Conservation (phyloP, 768 basidiomycete species). For the Daedalea quercina region DNA sequence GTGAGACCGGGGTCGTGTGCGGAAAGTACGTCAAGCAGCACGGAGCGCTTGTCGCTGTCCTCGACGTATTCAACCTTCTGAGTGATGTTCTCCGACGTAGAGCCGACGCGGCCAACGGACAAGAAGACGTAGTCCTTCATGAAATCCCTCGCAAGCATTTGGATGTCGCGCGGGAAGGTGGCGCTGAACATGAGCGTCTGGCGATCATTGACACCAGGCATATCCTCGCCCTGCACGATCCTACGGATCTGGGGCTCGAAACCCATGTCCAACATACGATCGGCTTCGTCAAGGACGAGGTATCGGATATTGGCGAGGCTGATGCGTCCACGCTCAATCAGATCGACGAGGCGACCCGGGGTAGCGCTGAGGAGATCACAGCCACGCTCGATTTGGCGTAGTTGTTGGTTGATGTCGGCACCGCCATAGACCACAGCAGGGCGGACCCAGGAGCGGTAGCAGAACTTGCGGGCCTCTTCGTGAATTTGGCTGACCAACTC, state of each 20-base stretch:
- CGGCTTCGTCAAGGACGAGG: conserved; percentile 97
- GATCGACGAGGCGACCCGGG: conserved; percentile 95
- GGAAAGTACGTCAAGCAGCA: conserved; percentile 87
- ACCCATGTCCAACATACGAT: conserved; percentile 99
- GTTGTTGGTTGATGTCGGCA: conserved; percentile 94
- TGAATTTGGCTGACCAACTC: conserved; percentile 99
- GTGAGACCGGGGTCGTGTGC: conserved; percentile 78
- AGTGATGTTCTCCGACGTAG: conserved; percentile 98
- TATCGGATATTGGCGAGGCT: conserved; percentile 95
- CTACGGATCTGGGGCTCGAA: conserved; percentile 99
- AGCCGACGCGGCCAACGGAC: conserved; percentile 96
- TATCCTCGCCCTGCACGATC: conserved; percentile 97
- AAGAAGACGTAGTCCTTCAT: conserved; percentile 99
- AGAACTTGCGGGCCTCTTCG: conserved; percentile 97
- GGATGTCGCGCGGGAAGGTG: conserved; percentile 98
- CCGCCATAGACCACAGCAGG: conserved; percentile 99
- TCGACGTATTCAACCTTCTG: conserved; percentile 99
- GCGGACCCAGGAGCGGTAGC: conserved; percentile 98
- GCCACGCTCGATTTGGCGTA: conserved; percentile 90
- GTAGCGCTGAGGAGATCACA: conserved; percentile 97
- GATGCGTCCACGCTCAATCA: conserved; percentile 97
- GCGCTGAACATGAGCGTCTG: conserved; percentile 99
- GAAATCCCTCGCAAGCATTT: conserved; percentile 93
- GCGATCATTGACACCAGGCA: conserved; percentile 87
- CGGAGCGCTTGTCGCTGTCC: conserved; percentile 93